Evolutionary conservation across 139 green algal species (phyloP).

Genomic region (Mesotaenium endlicherianum): DNA sequence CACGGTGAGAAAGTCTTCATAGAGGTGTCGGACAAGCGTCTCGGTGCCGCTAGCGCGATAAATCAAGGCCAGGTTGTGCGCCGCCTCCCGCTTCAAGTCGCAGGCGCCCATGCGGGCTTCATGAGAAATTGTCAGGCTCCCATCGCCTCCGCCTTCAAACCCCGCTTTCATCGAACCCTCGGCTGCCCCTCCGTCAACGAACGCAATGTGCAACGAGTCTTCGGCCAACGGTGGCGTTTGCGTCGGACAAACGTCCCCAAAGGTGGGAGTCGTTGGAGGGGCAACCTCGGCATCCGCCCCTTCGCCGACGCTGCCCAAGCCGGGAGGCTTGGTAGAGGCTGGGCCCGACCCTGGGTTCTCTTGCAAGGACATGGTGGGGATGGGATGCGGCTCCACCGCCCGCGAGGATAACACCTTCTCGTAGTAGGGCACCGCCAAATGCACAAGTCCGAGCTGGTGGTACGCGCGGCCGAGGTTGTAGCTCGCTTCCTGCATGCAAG

Average conservation of each 20-base stretch:
- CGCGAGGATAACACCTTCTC: conserved; percentile 53
- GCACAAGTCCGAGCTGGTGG: conserved; percentile 66
- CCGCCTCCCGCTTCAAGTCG: conserved; percentile 67
- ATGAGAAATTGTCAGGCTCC: too few species aligned
- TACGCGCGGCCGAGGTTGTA: conserved; percentile 83
- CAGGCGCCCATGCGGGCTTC: neutral
- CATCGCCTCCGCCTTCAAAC: neutral
- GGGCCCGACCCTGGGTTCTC: too few species aligned
- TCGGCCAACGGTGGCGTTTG: too few species aligned
- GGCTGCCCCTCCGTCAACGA: neutral
- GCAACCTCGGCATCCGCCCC: too few species aligned
- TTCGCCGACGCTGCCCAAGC: too few species aligned
- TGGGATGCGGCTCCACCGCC: neutral
- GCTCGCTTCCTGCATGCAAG: conserved; percentile 57
- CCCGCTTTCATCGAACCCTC: neutral
- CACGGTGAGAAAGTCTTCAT: neutral
- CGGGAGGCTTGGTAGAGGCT: too few species aligned
- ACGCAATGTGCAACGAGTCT: too few species aligned
- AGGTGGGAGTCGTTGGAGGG: too few species aligned
- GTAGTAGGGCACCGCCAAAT: conserved; percentile 74
- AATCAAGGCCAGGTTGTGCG: conserved; percentile 78
- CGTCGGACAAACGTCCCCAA: too few species aligned
- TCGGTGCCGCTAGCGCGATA: conserved; percentile 63
- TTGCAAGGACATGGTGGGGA: neutral
- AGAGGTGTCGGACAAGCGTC: neutral